Conservation (phyloP, 139 green algal species). For the Trebouxia sp. region DNA sequence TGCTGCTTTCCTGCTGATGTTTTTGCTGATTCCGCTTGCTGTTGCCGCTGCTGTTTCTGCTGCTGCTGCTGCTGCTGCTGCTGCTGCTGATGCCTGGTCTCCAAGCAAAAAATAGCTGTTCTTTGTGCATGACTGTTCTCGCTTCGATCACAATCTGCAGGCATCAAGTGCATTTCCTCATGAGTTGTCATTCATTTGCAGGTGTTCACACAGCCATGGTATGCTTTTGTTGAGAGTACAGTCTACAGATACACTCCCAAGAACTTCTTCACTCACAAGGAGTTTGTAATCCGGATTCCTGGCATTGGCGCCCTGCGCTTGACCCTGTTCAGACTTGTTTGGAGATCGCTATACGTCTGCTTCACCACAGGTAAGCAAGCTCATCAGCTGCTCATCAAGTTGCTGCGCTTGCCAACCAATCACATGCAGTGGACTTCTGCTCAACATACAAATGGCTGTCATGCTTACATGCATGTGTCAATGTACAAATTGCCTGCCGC, state of each 20-base stretch:
- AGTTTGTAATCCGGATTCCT: neutral
- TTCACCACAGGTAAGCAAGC: neutral
- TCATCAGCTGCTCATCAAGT: neutral
- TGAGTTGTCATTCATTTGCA: neutral
- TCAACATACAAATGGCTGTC: neutral
- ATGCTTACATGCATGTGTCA: too few relatives aligned
- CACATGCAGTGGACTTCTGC: neutral
- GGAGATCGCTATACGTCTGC: neutral
- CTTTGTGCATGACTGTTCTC: neutral
- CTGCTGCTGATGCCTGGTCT: neutral
- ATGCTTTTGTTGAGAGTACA: neutral
- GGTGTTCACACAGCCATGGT: conserved; percentile 23
- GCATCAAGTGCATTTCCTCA: neutral
- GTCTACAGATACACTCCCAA: neutral
- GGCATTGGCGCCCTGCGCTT: neutral
- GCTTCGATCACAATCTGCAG: neutral
- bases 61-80: too few relatives aligned
- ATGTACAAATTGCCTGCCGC: too few relatives aligned
- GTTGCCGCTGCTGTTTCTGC: too few relatives aligned
- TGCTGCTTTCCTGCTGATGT: too few relatives aligned
- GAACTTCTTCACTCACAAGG: conserved; percentile 20
- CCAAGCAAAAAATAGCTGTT: neutral
- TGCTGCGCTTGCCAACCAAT: neutral
- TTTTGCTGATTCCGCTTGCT: too few relatives aligned
- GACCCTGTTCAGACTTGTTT: conserved; percentile 15